phyloP scores from a whole-genome alignment of 495 filamentous ascomycete species.

The Aspergillus nidulans region DNA sequence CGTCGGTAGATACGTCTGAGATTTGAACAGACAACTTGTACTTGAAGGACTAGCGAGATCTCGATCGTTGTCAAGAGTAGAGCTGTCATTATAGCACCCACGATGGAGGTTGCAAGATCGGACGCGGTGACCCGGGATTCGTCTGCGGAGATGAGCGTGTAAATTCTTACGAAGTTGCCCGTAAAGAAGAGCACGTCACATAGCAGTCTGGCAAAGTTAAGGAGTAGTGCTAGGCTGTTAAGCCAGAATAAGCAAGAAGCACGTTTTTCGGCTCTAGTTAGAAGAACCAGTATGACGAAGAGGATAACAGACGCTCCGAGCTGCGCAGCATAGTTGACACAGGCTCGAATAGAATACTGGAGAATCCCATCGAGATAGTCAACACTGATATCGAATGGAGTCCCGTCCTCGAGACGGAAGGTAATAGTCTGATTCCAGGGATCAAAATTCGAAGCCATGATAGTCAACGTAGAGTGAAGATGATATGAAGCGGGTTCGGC shows the following conservation, averaged over 20 bases:
- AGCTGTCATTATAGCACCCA: conserved; percentile 49
- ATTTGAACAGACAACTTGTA: conserved; percentile 56
- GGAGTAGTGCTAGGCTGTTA: conserved; percentile 55
- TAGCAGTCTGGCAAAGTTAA: conserved; percentile 59
- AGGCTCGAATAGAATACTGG: conserved; percentile 46
- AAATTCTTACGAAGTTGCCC: conserved; percentile 53
- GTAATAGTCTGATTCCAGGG: conserved; percentile 56
- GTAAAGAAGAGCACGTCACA: conserved; percentile 57
- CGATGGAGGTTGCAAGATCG: conserved; percentile 49
- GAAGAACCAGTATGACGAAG: conserved; percentile 57
- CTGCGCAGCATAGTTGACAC: conserved; percentile 69
- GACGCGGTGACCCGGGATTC: conserved; percentile 42
- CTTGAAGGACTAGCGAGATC: conserved; percentile 67
- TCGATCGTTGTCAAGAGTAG: conserved; percentile 59
- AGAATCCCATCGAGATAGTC: conserved; percentile 44
- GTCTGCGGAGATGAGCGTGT: conserved; percentile 56
- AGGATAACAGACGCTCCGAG: conserved; percentile 69
- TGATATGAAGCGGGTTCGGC: neutral
- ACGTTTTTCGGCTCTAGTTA: conserved; percentile 61
- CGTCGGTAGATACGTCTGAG: conserved; percentile 39
- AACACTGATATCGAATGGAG: conserved; percentile 46
- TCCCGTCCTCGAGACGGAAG: conserved; percentile 49
- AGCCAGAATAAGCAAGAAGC: conserved; percentile 56
- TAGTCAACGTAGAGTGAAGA: neutral
- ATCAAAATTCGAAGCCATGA: conserved; percentile 41